phyloP scores from a whole-genome alignment of 257 asterid genomes.

The Cynanchum wilfordii region DNA sequence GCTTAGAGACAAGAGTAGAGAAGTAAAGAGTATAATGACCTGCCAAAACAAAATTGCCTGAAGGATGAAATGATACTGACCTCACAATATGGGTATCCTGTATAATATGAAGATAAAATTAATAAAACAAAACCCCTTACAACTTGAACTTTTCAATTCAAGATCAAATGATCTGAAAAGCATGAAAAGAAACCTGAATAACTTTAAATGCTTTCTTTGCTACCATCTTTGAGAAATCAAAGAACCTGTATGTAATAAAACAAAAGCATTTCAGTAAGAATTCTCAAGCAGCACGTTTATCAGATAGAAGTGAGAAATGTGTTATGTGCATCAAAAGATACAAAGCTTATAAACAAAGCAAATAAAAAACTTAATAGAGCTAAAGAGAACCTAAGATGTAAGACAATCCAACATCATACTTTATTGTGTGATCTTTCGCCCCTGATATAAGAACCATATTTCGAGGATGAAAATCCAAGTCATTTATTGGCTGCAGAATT shows the following conservation, averaged over 20 bases:
- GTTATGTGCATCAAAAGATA: neutral
- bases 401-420: constrained; percentile 37
- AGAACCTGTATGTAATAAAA: constrained; percentile 50
- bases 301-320: neutral
- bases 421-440: constrained; percentile 86
- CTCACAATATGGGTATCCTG: constrained; percentile 77
- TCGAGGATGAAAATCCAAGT: constrained; percentile 90
- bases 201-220: constrained; percentile 78
- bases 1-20: neutral
- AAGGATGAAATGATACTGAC: constrained; percentile 72
- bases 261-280: constrained; percentile 12
- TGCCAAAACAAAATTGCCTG: constrained; percentile 73
- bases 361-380: neutral
- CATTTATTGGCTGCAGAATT: constrained; percentile 72
- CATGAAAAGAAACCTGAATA: constrained; percentile 50
- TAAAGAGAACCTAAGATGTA: constrained; percentile 17
- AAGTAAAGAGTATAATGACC: constrained; percentile 40
- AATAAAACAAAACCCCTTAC: neutral
- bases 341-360: neutral
- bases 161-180: neutral
- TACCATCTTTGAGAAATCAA: constrained; percentile 70
- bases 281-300: neutral
- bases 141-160: neutral
- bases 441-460: constrained; percentile 72
- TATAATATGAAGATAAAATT: constrained; percentile 10